These are phyloP conservation scores for Dictyostelium firmibasis DNA, from an alignment of 78 protist genomes.

Conservation along the genomic window DNA sequence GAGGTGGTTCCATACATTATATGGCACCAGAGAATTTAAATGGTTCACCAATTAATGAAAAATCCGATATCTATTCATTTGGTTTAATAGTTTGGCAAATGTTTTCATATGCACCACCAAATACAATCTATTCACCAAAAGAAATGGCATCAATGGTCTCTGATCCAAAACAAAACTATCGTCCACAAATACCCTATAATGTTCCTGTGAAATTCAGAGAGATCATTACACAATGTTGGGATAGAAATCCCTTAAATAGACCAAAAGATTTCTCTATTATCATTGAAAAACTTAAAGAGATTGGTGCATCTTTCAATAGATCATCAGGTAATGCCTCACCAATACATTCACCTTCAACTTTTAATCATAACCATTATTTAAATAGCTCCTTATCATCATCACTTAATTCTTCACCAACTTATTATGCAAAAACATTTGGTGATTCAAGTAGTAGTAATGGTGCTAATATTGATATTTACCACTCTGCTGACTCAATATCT, in stretches of 20 bases:
- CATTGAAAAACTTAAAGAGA: not conserved
- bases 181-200: conserved; percentile 13
- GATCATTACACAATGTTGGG: conserved; percentile 20
- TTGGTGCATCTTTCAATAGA: not conserved
- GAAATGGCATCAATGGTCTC: not conserved
- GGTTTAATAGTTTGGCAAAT: conserved; percentile 71
- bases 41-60: conserved; percentile 34
- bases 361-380: not conserved
- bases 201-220: not conserved
- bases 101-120: conserved; percentile 64
- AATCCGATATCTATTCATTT: conserved; percentile 60
- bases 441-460: not conserved
- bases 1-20: conserved; percentile 54
- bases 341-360: not conserved
- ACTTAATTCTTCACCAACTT: not conserved
- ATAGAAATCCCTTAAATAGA: conserved; percentile 4
- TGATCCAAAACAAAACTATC: not conserved
- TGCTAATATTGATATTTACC: not conserved
- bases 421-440: not conserved
- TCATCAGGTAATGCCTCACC: not conserved
- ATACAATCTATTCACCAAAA: not conserved
- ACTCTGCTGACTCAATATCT: not conserved
- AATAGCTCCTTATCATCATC: not conserved
- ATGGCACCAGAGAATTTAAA: conserved; percentile 70
- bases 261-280: not conserved